Base-by-base conservation (phyloP, 306 rosid genomes). In the Nissolia schottii region DNA sequence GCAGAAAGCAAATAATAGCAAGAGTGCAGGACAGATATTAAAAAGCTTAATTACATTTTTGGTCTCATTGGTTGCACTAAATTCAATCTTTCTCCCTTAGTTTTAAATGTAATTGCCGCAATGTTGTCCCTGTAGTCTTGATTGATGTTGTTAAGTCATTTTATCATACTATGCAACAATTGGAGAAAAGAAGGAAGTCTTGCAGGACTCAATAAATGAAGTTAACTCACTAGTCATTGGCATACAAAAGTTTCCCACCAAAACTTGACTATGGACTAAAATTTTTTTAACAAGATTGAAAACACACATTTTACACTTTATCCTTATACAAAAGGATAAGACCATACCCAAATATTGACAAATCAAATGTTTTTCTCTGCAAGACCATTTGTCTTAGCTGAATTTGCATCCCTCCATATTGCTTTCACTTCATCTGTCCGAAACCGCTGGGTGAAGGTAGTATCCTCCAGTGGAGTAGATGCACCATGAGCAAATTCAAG, bases 371-470 rank as follows among this genome's bases (percentile, higher is more conserved):
- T 79, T 69, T 71, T 56, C 43, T 74, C 73, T 37, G 32, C 77
- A 41, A 78, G 76, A 23, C 55, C 79, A 14, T 83, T 75, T 29
- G 40, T 31, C 1, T 76, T 75, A 57, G 64, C 82, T 34, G 32
- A 18, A 56, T 78, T 53, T 76, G 75, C 82, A 60, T 80, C 82
- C 82, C 98, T 87, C 98, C 98, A 93, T 7, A 89, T 79, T 56
- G 98, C 97, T 73, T 87, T 88, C 50, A 91, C 98, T 74, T 93
- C 98, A 70, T 93, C 97, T 8, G 98, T 91, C 43, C 97, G 87
- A 67, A 93, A 93, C 62, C 97, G 85, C 74, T 93, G 96, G 24
- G 96, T 90, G 79, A 93, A 86, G 3, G 96, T 87, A 1, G 96
- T 81, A 58, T 93, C 92, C 81, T 85, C 94, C 3, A 91, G 58